Percentiles rank a stretch among this genome's conserved stretches.
These are phyloP conservation scores for Gracilariopsis chorda DNA, from an alignment of 23 red algal species.

Conservation along the genomic window DNA sequence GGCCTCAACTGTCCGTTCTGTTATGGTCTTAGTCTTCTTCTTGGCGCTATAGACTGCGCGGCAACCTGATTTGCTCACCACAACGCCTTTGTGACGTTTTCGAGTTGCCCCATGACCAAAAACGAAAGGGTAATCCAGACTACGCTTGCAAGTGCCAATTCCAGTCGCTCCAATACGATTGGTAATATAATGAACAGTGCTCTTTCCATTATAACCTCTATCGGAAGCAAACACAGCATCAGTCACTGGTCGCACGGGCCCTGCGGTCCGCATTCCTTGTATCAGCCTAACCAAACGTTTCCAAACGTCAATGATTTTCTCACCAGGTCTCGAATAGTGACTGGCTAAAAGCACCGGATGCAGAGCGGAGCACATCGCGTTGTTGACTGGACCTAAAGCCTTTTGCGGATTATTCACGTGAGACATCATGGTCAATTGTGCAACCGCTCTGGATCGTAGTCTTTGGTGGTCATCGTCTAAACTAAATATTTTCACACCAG, in stretches of 20 bases:
- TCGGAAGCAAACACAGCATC: conserved; percentile 5
- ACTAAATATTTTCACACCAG: background rate
- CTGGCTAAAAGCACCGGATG: background rate
- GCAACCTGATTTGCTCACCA: conserved; percentile 7
- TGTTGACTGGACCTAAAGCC: conserved; percentile 15
- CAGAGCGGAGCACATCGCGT: background rate
- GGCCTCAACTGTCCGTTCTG: background rate
- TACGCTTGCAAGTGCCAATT: background rate
- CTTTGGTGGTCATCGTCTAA: conserved; percentile 7
- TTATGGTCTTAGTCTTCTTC: background rate
- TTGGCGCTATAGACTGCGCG: background rate
- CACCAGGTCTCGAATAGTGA: background rate
- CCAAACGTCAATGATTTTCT: background rate
- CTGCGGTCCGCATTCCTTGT: background rate
- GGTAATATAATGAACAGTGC: background rate
- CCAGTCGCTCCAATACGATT: conserved; percentile 6
- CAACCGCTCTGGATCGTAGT: background rate
- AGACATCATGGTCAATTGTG: background rate
- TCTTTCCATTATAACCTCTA: conserved; percentile 7
- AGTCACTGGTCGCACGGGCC: background rate
- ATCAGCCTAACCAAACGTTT: background rate
- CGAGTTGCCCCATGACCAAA: background rate
- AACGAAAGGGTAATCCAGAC: conserved; percentile 12
- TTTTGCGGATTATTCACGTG: conserved; percentile 6
- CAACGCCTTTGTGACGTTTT: background rate